Evolutionary conservation across 495 filamentous ascomycete species (phyloP).

Genomic region (Lindgomyces ingoldianus): DNA sequence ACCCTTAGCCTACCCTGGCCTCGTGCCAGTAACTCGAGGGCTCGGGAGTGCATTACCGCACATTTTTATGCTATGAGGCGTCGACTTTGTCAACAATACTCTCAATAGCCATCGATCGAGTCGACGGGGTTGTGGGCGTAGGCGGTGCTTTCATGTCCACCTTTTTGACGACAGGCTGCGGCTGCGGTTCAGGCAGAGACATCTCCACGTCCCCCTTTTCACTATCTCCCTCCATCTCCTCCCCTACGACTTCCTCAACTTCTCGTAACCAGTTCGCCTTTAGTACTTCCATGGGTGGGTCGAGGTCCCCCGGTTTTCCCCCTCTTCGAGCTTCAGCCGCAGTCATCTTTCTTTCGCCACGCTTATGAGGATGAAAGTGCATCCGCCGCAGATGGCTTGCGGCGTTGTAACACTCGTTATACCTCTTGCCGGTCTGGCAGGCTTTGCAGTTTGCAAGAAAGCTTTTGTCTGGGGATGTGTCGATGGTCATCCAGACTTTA

Average conservation of each 20-base stretch:
- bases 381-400: constrained; percentile 38
- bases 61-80: constrained; percentile 10
- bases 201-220: constrained; percentile 1
- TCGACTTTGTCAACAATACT: constrained; percentile 38
- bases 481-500: constrained; percentile 39
- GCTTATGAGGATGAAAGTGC: constrained; percentile 39
- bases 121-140: constrained; percentile 36
- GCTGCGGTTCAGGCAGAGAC: constrained; percentile 1
- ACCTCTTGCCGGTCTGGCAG: constrained; percentile 39
- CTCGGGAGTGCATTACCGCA: background rate
- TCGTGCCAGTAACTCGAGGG: constrained; percentile 1
- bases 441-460: constrained; percentile 38
- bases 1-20: background rate
- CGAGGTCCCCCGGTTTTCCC: constrained; percentile 35
- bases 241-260: constrained; percentile 33
- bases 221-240: constrained; percentile 8
- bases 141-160: constrained; percentile 29
- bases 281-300: constrained; percentile 37
- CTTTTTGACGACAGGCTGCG: constrained; percentile 16
- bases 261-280: constrained; percentile 36
- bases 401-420: constrained; percentile 40
- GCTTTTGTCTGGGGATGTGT: constrained; percentile 34
- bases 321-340: constrained; percentile 36
- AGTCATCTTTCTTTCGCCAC: constrained; percentile 38
- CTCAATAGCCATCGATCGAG: constrained; percentile 37